These are phyloP conservation scores for Salvia sclarea DNA, from an alignment of 305 asterid species.

Conservation along the genomic window DNA sequence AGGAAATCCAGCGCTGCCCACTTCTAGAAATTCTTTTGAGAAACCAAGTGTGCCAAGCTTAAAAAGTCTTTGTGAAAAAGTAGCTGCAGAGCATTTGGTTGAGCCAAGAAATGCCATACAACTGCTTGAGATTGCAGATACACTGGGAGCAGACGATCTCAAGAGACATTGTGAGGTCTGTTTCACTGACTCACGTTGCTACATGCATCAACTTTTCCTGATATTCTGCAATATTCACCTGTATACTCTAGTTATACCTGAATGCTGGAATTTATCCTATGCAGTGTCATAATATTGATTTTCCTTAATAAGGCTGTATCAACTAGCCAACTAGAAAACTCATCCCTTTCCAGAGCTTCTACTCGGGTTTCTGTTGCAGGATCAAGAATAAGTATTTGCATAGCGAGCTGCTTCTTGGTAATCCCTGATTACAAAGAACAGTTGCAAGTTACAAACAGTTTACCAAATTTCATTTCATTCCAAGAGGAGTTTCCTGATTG, in stretches of 20 bases:
- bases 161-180: conserved; percentile 78
- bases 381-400: background rate
- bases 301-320: background rate
- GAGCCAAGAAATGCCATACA: conserved; percentile 89
- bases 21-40: conserved; percentile 31
- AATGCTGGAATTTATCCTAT: background rate
- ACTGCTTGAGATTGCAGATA: conserved; percentile 87
- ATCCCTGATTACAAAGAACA: background rate
- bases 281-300: background rate
- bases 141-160: conserved; percentile 81
- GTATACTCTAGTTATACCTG: background rate
- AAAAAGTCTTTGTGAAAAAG: conserved; percentile 82
- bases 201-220: conserved; percentile 16
- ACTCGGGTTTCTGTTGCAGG: background rate
- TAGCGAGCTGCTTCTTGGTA: background rate
- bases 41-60: conserved; percentile 60
- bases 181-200: conserved; percentile 4
- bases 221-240: background rate
- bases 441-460: background rate
- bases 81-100: conserved; percentile 80
- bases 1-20: conserved; percentile 21
- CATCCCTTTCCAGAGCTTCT: background rate
- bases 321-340: background rate
- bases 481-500: background rate
- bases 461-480: background rate